Percentiles rank a stretch among this genome's conserved stretches.
Conservation (phyloP, 345 rosid species). For the Toxicodendron radicans region DNA sequence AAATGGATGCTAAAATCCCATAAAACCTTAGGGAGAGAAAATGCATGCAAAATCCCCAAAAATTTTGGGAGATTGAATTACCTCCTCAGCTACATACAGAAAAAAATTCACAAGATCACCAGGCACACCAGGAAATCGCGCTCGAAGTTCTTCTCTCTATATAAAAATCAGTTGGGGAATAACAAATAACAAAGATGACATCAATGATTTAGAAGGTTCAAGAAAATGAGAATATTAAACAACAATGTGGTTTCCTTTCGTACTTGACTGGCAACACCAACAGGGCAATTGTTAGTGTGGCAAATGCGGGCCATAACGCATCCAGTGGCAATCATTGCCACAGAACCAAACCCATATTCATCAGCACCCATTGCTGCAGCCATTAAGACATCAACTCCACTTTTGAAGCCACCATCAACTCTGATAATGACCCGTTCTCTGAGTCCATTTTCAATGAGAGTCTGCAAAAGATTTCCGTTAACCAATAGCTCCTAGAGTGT, state of each 20-base stretch:
- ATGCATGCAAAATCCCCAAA: constrained; percentile 9
- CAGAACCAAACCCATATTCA: constrained; percentile 97
- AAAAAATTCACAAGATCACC: constrained; percentile 98
- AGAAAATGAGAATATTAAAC: constrained; percentile 16
- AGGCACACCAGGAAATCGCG: constrained; percentile 98
- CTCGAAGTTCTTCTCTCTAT: constrained; percentile 96
- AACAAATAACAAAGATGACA: constrained; percentile 19
- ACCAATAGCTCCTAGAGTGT: constrained; percentile 18
- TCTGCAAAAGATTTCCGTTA: constrained; percentile 47
- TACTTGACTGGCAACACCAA: constrained; percentile 99
- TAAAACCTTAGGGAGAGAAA: constrained; percentile 15
- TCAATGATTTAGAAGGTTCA: background rate
- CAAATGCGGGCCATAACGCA: constrained; percentile 99
- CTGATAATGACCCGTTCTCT: constrained; percentile 96
- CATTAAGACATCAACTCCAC: constrained; percentile 97
- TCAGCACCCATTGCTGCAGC: constrained; percentile 97
- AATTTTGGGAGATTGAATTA: constrained; percentile 30
- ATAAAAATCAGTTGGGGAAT: constrained; percentile 4
- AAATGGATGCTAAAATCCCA: constrained; percentile 11
- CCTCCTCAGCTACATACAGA: constrained; percentile 98
- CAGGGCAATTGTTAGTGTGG: constrained; percentile 99
- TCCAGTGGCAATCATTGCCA: constrained; percentile 99
- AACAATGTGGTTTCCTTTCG: constrained; percentile 14
- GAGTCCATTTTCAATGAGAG: constrained; percentile 87
- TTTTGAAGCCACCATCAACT: constrained; percentile 95